Evolutionary conservation across 176 grass and related monocot genomes (phyloP), one percentile per base, ranked within the genome.

Genomic region (Hordeum vulgare): DNA sequence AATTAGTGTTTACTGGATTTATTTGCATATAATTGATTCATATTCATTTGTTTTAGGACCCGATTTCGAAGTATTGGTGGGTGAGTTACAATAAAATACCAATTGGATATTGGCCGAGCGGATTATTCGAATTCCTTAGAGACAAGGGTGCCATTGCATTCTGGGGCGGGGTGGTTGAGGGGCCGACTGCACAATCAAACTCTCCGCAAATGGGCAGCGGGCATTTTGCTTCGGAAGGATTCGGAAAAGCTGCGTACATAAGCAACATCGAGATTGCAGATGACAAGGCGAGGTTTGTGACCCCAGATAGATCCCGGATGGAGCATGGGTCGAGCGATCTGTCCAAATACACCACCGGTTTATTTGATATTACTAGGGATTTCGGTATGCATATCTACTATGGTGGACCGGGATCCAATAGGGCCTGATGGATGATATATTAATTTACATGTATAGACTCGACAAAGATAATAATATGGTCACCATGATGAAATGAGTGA

Each of bases 151-250:
- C 24, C 7, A 40, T 20, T 2, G 62, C 14, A 1, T 24, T 41
- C 14, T 64, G 60, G 29, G 82, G 82, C 4, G 82, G 82, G 41
- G 7, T 24, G 4, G 68, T 81, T 17, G 37, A 51, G 41, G 62
- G 26, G 0, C 68, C 75, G 4, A 45, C 53, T 39, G 37, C 31
- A 33, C 31, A 33, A 21, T n/a, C 15, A 6, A 8, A 71, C 0
- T 66, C 66, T 23, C 76, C 40, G 20, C 37, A 8, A 3, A 85
- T 85, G 83, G 86, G 86, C 0, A 85, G 87, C 13, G 83, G 87
- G 0, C 87, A 69, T 59, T 89, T 85, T n/a, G 75, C 87, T 3
- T 14, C 1, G 0, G 69, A 89, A 81, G 60, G 83, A 14, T 85
- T 20, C 7, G 56, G 17, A 62, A 89, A 77, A 33, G 77, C 77